phyloP scores from a whole-genome alignment of 768 basidiomycete species.

The Gymnopilus dilepis region DNA sequence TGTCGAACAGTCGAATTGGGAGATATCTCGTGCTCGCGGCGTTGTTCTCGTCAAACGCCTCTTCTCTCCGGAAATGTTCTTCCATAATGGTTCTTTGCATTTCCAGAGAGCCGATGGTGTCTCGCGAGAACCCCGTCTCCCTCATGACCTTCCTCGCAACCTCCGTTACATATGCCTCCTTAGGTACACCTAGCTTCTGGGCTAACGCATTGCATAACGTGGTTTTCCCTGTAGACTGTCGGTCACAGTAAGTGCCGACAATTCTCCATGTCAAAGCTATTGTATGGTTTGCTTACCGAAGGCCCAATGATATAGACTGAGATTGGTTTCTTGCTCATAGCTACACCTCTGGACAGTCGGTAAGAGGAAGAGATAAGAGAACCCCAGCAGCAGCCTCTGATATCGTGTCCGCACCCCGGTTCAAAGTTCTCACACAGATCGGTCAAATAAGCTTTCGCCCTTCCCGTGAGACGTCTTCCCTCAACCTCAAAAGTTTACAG shows the following conservation, averaged over 20 bases:
- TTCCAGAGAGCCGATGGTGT: slow-evolving; percentile 51
- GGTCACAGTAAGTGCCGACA: not conserved
- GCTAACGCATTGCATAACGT: slow-evolving; percentile 63
- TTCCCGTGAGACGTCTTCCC: not conserved
- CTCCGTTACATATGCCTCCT: slow-evolving; percentile 56
- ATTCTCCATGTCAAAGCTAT: not conserved
- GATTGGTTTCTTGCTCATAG: not conserved
- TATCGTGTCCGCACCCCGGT: not conserved
- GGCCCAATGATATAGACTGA: slow-evolving; percentile 56
- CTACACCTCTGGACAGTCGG: not conserved
- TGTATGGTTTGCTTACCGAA: slow-evolving; percentile 40
- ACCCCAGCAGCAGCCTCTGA: not conserved
- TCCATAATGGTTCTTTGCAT: slow-evolving; percentile 72
- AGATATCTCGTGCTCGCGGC: slow-evolving; percentile 6
- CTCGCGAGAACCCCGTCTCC: slow-evolving; percentile 55
- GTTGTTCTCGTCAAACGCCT: slow-evolving; percentile 21
- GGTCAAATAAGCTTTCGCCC: slow-evolving; percentile 4
- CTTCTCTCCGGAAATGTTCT: slow-evolving; percentile 56
- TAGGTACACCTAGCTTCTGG: slow-evolving; percentile 41
- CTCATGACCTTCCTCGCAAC: slow-evolving; percentile 66
- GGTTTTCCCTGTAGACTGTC: slow-evolving; percentile 70
- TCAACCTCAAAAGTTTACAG: slow-evolving; percentile 15
- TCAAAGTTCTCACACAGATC: slow-evolving; percentile 12
- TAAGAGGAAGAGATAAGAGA: not conserved
- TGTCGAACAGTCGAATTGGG: slow-evolving; percentile 56